Evolutionary conservation across 1,284 basidiomycete species (phyloP).

Genomic region (Trichosporon sp.): DNA sequence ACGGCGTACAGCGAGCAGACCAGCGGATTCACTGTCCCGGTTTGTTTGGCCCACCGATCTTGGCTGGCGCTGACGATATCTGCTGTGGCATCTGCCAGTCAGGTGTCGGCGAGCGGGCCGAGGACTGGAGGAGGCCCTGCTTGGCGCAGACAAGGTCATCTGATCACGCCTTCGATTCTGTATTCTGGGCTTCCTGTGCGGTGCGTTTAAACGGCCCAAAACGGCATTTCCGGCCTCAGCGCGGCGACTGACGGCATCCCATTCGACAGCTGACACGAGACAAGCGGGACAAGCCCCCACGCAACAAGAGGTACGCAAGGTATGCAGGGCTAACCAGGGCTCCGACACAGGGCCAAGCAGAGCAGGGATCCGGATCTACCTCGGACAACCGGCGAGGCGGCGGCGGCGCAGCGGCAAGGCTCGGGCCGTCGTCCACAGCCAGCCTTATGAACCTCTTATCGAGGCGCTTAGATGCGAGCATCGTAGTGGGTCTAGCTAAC

Average conservation of each 20-base stretch:
- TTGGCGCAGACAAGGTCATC: background rate
- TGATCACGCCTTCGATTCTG: slow-evolving; percentile 13
- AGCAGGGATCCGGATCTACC: background rate
- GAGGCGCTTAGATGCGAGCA: slow-evolving; percentile 2
- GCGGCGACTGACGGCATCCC: background rate
- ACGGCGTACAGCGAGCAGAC: too few species aligned
- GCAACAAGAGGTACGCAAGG: background rate
- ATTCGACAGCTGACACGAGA: background rate
- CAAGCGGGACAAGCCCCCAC: background rate
- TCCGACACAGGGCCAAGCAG: background rate
- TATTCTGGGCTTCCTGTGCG: background rate
- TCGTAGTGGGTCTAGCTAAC: background rate
- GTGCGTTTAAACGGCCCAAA: slow-evolving; percentile 3
- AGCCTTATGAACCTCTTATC: background rate
- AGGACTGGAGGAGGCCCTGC: background rate
- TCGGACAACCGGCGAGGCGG: background rate
- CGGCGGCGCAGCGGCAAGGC: too few species aligned
- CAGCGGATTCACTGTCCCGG: background rate
- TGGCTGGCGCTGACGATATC: background rate
- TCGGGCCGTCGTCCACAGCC: background rate
- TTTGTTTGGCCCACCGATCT: background rate
- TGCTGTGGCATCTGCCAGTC: background rate
- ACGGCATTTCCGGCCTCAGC: background rate
- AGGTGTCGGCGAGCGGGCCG: background rate
- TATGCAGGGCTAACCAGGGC: too few species aligned